Percentiles rank a stretch among this genome's conserved stretches.
Evolutionary conservation across 1,284 basidiomycete genomes (phyloP).

Genomic region (Crucibulum parvulum): DNA sequence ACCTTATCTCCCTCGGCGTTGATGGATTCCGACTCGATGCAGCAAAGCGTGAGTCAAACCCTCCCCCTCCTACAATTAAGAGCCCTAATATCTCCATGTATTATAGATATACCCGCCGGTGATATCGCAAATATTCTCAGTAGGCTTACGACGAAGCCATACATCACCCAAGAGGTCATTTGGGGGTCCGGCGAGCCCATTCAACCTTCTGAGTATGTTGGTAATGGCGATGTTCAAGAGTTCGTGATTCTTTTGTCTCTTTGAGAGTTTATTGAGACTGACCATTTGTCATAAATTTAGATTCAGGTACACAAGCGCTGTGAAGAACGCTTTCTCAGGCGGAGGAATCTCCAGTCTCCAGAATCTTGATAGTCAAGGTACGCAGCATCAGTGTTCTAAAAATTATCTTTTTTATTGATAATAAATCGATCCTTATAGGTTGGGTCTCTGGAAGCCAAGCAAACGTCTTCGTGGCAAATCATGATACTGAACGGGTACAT

Average conservation of each 20-base stretch:
- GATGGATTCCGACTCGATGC: slow-evolving; percentile 74
- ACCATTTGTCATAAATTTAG: slow-evolving; percentile 33
- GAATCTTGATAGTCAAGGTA: slow-evolving; percentile 61
- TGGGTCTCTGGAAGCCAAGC: slow-evolving; percentile 62
- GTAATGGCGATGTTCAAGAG: slow-evolving; percentile 72
- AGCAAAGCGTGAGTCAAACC: slow-evolving; percentile 57
- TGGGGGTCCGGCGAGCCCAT: slow-evolving; percentile 60
- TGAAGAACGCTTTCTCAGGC: slow-evolving; percentile 58
- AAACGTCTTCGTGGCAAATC: slow-evolving; percentile 74
- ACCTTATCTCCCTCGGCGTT: slow-evolving; percentile 65
- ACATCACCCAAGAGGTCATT: slow-evolving; percentile 69
- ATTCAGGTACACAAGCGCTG: slow-evolving; percentile 64
- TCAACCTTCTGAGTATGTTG: slow-evolving; percentile 59
- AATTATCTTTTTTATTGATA: neutral
- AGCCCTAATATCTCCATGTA: slow-evolving; percentile 14
- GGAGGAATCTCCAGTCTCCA: slow-evolving; percentile 59
- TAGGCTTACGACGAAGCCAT: slow-evolving; percentile 48
- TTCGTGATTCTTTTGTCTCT: slow-evolving; percentile 30
- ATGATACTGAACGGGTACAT: slow-evolving; percentile 72
- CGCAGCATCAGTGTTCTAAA: neutral
- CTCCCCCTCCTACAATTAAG: neutral
- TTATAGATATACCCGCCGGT: slow-evolving; percentile 55
- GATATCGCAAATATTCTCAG: slow-evolving; percentile 63
- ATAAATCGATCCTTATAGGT: slow-evolving; percentile 36
- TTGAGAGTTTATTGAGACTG: neutral